A percentile compares a stretch with the other conserved stretches of the same genome.
Conservation (phyloP, 2,329 filamentous ascomycete species). For the Penicillium paneum region DNA sequence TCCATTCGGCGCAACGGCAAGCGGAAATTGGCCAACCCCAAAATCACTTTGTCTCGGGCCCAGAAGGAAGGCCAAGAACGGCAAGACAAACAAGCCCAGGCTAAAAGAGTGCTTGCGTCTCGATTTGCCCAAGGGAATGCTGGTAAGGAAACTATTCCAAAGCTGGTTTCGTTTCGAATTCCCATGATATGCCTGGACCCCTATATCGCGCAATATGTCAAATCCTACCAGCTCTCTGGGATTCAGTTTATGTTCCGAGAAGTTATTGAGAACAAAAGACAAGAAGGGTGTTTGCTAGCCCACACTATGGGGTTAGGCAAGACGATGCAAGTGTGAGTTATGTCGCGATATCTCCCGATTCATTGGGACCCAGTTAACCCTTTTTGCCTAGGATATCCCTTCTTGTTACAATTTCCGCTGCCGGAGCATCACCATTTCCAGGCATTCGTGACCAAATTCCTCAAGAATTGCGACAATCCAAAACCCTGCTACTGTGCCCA, state of each 20-base stretch:
- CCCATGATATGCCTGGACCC: conserved; percentile 55
- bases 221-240: conserved; percentile 75
- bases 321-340: conserved; percentile 73
- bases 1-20: background rate
- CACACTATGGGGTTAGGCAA: conserved; percentile 93
- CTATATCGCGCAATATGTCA: conserved; percentile 64
- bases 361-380: background rate
- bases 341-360: no score
- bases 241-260: conserved; percentile 89
- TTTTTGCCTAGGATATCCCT: conserved; percentile 60
- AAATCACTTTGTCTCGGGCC: background rate
- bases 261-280: conserved; percentile 60
- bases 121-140: no score
- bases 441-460: conserved; percentile 66
- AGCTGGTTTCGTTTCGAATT: conserved; percentile 46
- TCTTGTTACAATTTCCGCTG: conserved; percentile 69
- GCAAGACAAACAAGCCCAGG: conserved; percentile 55
- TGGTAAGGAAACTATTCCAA: conserved; percentile 3
- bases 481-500: conserved; percentile 72
- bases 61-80: conserved; percentile 57
- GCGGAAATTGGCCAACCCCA: background rate
- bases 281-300: conserved; percentile 75
- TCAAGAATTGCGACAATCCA: conserved; percentile 56
- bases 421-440: conserved; percentile 58
- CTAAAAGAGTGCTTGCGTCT: no score